Conservation (phyloP, 2,329 filamentous ascomycete species). For the Paramyrothecium roridum region DNA sequence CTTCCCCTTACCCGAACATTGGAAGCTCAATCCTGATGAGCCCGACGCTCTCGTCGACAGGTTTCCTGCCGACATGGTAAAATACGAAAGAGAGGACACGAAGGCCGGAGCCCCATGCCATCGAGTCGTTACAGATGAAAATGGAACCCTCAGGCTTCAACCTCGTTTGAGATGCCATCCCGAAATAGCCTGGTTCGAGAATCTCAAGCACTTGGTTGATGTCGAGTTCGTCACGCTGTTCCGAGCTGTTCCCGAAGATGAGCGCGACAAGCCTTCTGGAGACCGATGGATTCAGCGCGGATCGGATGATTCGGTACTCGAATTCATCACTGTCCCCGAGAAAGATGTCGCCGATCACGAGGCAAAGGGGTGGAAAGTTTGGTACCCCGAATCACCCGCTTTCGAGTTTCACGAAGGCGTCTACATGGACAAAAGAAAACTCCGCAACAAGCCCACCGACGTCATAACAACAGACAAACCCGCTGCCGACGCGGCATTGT, state of each 20-base stretch:
- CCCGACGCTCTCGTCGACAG: not conserved
- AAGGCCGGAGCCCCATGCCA: not conserved
- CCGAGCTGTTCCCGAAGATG: not conserved
- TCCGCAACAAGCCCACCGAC: not conserved
- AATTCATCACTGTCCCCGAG: not conserved
- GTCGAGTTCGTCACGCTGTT: not conserved
- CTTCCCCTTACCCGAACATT: not conserved
- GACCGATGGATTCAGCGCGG: not conserved
- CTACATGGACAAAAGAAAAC: not conserved
- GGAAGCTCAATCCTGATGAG: not conserved
- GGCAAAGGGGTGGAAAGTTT: conserved; percentile 8
- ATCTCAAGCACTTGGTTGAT: not conserved
- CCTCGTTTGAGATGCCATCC: not conserved
- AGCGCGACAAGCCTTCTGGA: not conserved
- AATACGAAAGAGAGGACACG: not conserved
- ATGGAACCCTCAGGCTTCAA: not conserved
- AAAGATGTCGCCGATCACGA: not conserved
- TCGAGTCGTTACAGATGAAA: not conserved
- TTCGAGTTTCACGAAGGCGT: conserved; percentile 1
- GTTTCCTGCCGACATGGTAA: not conserved
- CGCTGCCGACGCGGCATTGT: conserved; percentile 3
- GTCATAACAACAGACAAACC: conserved; percentile 7
- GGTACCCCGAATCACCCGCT: conserved; percentile 3
- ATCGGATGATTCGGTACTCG: too few relatives aligned
- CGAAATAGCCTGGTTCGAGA: not conserved